Evolutionary conservation across 2,329 filamentous ascomycete species (phyloP), one percentile per base, ranked within the genome.

Genomic region (Aspergillus tubingensis): DNA sequence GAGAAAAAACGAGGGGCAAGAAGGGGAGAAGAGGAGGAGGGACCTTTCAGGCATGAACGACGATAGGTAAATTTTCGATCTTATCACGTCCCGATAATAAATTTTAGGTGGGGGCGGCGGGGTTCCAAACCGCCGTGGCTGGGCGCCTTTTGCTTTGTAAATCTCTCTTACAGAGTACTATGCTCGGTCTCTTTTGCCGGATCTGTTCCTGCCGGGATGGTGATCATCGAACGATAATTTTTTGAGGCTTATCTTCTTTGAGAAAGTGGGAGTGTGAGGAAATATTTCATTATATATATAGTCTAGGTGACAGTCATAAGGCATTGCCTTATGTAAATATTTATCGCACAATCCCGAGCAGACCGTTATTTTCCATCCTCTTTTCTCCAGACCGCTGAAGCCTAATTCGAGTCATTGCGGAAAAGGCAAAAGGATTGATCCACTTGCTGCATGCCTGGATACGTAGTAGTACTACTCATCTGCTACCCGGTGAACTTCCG

Each of bases 81-180:
- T 75, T 75, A 74, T 75, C 70, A 61, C 57, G 25, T 51, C 59
- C 55, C 60, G 68, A 69, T 69, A 68, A 68, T 69, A 73, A 74
- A 66, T 74, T 75, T 75, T 73, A 68, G 72, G 73, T 73, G 72
- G 73, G 72, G 71, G 71, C 32, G 70, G 71, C 68, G 72, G 72
- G 73, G 65, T 60, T 54, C 56, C 54, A 43, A 36, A 36, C 23
- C 49, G 57, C 58, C 57, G 61, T 61, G 59, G 58, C 66, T 66
- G 63, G 60, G 57, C 64, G 55, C 57, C 52, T 47, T 58, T 60
- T 65, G 58, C 57, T 59, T 60, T 54, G 44, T 25, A 54, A 61
- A 60, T 63, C 50, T 47, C 10, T 32, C 10, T 32, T 11, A 32
- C 30, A 32, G 10, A 32, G 32, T 25, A 21, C 21, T 36, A 15